phyloP scores from a whole-genome alignment of 805 yeast genomes.

The Barnettozyma salicaria region DNA sequence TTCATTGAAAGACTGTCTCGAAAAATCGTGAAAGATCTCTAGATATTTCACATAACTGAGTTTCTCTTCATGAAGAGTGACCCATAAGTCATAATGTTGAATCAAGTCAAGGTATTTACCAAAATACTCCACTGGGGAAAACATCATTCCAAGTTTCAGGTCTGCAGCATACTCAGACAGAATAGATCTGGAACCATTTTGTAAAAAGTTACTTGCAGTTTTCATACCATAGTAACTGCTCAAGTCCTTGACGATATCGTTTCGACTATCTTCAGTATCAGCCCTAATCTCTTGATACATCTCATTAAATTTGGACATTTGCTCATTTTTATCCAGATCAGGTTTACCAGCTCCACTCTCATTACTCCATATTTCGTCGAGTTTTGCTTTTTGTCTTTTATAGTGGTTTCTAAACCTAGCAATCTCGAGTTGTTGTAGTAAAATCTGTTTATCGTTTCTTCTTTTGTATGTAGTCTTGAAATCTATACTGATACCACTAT shows the following conservation, averaged over 20 bases:
- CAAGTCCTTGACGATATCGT: slow-evolving; percentile 19
- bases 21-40: slow-evolving; percentile 37
- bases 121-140: slow-evolving; percentile 53
- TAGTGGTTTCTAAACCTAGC: slow-evolving; percentile 44
- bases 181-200: no score
- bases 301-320: slow-evolving; percentile 35
- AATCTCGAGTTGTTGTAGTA: slow-evolving; percentile 66
- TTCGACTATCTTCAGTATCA: slow-evolving; percentile 12
- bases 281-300: slow-evolving; percentile 29
- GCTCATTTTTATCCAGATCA: slow-evolving; percentile 20
- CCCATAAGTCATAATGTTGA: slow-evolving; percentile 46
- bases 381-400: slow-evolving; percentile 25
- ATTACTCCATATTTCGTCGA: not conserved
- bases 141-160: slow-evolving; percentile 43
- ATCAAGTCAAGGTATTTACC: slow-evolving; percentile 62
- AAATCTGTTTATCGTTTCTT: slow-evolving; percentile 44
- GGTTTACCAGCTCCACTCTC: not conserved
- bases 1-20: slow-evolving; percentile 20
- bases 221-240: slow-evolving; percentile 17
- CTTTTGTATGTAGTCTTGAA: slow-evolving; percentile 30
- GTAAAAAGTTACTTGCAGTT: slow-evolving; percentile 15
- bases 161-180: slow-evolving; percentile 46
- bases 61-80: slow-evolving; percentile 36
- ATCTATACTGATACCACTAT: slow-evolving; percentile 17
- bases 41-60: slow-evolving; percentile 48